Evolutionary conservation across 2,329 filamentous ascomycete genomes (phyloP), one percentile per base, ranked within the genome.

Genomic region (Aspergillus udagawae): DNA sequence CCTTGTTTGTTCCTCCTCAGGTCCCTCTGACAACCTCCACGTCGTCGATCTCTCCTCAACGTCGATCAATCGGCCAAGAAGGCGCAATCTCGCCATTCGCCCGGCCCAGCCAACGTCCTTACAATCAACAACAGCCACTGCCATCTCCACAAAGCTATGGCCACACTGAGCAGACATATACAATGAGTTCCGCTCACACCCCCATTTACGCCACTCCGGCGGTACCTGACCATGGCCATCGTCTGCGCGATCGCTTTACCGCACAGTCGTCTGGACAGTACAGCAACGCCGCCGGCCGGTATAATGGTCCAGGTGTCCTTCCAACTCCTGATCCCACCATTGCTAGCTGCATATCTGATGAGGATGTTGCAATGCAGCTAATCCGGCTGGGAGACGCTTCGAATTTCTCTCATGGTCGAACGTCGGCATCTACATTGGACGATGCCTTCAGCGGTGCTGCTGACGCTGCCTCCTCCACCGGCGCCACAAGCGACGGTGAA

Each of bases 261-360:
- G 83, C 84, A 62, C 78, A 82, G 38, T 75, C 73, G 41, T 68
- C 69, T 23, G 68, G 72, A 52, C 70, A 71, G 44, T 77, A 76
- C 50, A 71, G 71, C 60, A 75, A 73, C 60, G 70, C 71, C 52
- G 76, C 74, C 44, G 72, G 68, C 56, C 72, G 70, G 42, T 65
- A 64, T 45, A 68, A 72, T 52, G 76, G 71, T 51, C 72, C 80
- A 61, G 86, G 87, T 54, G 84, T 95, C 65, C 80, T 97, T 62
- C 92, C 92, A 21, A 99, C 94, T 2, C 94, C 94, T 27, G 94
- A 97, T 67, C 93, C 93, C n/a, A 99, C 94, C 12, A 90, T 97
- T 66, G 91, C 91, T 54, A 97, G 93, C 76, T 95, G 91, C 74
- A 93, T 99, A 74, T 97, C 93, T 14, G 94, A 99, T 72, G 94